Conservation (phyloP, 345 rosid species). For the Eucalyptus lansdowneana region DNA sequence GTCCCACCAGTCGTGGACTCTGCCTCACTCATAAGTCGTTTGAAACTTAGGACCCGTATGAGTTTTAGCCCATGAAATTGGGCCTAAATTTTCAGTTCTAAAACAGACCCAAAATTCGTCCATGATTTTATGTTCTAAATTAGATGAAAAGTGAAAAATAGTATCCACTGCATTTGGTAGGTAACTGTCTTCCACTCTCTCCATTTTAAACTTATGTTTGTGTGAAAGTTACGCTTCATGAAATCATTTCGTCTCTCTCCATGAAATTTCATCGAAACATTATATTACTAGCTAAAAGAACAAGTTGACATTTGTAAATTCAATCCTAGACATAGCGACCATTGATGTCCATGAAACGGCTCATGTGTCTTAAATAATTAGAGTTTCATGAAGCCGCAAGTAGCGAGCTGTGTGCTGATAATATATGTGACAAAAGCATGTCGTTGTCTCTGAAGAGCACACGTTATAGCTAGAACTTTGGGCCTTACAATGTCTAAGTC, state of each 20-base stretch:
- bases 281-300: neutral
- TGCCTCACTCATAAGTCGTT: neutral
- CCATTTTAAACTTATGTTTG: neutral
- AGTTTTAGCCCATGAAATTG: neutral
- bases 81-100: neutral
- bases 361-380: neutral
- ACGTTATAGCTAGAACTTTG: neutral
- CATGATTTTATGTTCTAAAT: neutral
- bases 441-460: neutral
- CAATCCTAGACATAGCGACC: neutral
- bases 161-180: neutral
- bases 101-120: neutral
- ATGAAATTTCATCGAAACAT: neutral
- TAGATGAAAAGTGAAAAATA: neutral
- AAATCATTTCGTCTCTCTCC: neutral
- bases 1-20: neutral
- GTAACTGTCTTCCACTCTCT: neutral
- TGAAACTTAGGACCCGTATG: neutral
- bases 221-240: neutral
- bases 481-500: neutral
- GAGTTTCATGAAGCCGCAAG: neutral
- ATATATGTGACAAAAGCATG: neutral
- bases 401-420: neutral
- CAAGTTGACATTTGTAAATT: neutral
- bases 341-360: neutral